Evolutionary conservation across 2,329 filamentous ascomycete genomes (phyloP).

Genomic region (Arthroderma sp.): DNA sequence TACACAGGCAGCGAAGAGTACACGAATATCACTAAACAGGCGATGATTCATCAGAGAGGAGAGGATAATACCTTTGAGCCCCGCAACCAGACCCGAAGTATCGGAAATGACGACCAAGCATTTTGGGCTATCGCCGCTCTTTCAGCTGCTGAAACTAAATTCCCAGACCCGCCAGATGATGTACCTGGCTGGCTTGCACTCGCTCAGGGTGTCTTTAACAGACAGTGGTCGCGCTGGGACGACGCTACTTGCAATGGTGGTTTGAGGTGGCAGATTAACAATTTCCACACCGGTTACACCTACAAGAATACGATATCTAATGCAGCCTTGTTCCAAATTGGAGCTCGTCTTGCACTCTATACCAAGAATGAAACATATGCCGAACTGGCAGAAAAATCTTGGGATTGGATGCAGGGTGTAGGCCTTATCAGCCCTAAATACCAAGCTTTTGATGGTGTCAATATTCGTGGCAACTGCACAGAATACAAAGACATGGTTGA

Average conservation of each 20-base stretch:
- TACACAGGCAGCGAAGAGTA: slow-evolving; percentile 59
- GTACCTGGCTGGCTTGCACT: slow-evolving; percentile 65
- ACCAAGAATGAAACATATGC: slow-evolving; percentile 68
- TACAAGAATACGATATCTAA: slow-evolving; percentile 49
- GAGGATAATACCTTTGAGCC: slow-evolving; percentile 66
- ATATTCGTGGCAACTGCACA: slow-evolving; percentile 40
- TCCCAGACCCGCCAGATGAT: slow-evolving; percentile 50
- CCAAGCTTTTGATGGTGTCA: slow-evolving; percentile 43
- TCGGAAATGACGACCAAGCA: slow-evolving; percentile 48
- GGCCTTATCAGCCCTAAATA: slow-evolving; percentile 39
- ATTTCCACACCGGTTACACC: slow-evolving; percentile 55
- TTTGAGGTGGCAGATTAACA: slow-evolving; percentile 74
- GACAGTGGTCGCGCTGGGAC: slow-evolving; percentile 61
- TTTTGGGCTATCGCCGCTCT: slow-evolving; percentile 81
- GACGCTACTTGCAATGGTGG: slow-evolving; percentile 54
- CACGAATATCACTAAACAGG: slow-evolving; percentile 55
- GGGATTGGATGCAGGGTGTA: slow-evolving; percentile 41
- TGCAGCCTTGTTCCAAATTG: slow-evolving; percentile 45
- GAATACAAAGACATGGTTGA: slow-evolving; percentile 36
- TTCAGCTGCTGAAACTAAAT: slow-evolving; percentile 63
- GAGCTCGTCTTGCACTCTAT: slow-evolving; percentile 59
- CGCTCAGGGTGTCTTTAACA: slow-evolving; percentile 67
- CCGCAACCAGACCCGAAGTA: slow-evolving; percentile 34
- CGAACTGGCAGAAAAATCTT: slow-evolving; percentile 57
- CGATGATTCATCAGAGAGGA: slow-evolving; percentile 61